Percentiles rank a stretch among this genome's conserved stretches.
These are phyloP conservation scores for Gentiana dahurica DNA, from an alignment of 257 asterid genomes.

Conservation along the genomic window DNA sequence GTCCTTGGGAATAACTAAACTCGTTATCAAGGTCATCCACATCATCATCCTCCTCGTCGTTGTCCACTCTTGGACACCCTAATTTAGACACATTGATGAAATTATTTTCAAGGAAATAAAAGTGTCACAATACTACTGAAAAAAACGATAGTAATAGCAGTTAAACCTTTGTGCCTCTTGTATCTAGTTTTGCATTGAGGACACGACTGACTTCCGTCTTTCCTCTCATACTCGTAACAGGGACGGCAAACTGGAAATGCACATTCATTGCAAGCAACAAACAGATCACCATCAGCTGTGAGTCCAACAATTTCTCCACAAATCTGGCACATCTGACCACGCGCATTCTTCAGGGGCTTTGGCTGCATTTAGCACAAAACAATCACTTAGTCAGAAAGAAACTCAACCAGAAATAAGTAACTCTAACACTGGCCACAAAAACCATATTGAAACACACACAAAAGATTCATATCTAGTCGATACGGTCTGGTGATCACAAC, in stretches of 20 bases:
- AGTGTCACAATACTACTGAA: not conserved
- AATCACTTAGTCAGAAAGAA: slow-evolving; percentile 8
- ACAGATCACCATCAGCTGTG: slow-evolving; percentile 51
- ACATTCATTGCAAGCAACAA: slow-evolving; percentile 93
- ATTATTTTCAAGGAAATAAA: slow-evolving; percentile 1
- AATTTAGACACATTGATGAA: slow-evolving; percentile 7
- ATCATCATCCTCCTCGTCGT: slow-evolving; percentile 87
- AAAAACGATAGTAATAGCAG: not conserved
- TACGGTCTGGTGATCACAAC: no score
- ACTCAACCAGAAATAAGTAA: not conserved
- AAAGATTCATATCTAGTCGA: no score
- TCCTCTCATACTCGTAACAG: slow-evolving; percentile 88
- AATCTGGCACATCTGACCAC: slow-evolving; percentile 83
- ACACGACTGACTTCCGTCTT: slow-evolving; percentile 81
- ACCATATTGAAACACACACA: no score
- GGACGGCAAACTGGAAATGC: slow-evolving; percentile 91
- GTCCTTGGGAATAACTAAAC: slow-evolving; percentile 51
- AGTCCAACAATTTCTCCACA: slow-evolving; percentile 79
- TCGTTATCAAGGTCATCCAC: slow-evolving; percentile 77
- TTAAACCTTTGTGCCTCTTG: slow-evolving; percentile 75
- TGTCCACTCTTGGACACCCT: slow-evolving; percentile 93
- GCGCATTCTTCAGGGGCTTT: slow-evolving; percentile 48
- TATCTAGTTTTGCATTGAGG: slow-evolving; percentile 93
- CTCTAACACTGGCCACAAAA: no score
- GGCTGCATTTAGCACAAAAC: slow-evolving; percentile 39